These are phyloP conservation scores for Allodekkera sacchari DNA, from an alignment of 805 yeast species.

Conservation along the genomic window DNA sequence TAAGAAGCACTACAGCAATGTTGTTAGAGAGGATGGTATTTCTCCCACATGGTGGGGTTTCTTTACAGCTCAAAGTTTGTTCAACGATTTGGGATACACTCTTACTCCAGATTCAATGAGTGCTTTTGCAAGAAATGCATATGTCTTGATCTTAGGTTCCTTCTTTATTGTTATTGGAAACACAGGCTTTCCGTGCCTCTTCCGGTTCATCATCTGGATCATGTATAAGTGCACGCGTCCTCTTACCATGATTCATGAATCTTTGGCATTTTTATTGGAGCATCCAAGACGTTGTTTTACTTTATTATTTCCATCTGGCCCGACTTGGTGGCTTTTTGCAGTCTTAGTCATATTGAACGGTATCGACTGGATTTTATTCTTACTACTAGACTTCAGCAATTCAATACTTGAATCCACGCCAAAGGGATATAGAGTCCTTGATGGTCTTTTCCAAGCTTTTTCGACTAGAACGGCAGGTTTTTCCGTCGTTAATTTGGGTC, in stretches of 20 bases:
- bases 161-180: conserved; percentile 85
- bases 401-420: conserved; percentile 43
- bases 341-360: conserved; percentile 66
- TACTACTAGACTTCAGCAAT: conserved; percentile 63
- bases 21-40: conserved; percentile 48
- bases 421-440: conserved; percentile 62
- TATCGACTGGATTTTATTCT: conserved; percentile 72
- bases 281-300: conserved; percentile 98
- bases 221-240: conserved; percentile 60
- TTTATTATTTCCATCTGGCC: conserved; percentile 78
- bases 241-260: conserved; percentile 57
- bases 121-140: conserved; percentile 56
- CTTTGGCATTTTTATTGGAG: conserved; percentile 77
- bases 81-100: conserved; percentile 81
- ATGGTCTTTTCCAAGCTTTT: conserved; percentile 85
- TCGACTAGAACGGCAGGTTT: conserved; percentile 95
- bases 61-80: conserved; percentile 71
- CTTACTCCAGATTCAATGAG: conserved; percentile 75
- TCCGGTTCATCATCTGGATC: conserved; percentile 79
- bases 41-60: conserved; percentile 91
- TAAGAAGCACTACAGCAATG: conserved; percentile 31
- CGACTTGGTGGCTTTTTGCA: conserved; percentile 90
- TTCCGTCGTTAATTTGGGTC: conserved; percentile 57
- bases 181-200: conserved; percentile 84
- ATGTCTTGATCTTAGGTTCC: conserved; percentile 51